Base-by-base conservation (phyloP, 176 grass and related monocot genomes). In the Cymbopogon citratus region DNA sequence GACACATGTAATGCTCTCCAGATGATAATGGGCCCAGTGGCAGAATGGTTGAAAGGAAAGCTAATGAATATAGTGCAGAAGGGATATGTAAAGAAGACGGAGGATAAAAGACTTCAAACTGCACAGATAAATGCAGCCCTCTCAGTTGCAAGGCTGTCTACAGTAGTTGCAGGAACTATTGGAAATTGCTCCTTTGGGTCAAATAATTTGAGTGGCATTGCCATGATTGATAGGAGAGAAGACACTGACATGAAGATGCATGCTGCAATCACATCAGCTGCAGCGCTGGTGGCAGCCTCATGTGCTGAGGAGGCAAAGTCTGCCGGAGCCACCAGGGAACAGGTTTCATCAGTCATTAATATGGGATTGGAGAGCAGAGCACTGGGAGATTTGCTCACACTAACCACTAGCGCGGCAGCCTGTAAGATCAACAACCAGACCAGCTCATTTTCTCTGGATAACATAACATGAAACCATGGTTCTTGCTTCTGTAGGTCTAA, bases 51-150 rank as follows among this genome's bases (percentile, higher is more conserved):
- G 43, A 71, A 67, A 56, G 34, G 3, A 12, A 76, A 85, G 56
- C 39, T 87, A 27, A 16, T 67, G 19, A 79, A 76, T 43, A 76
- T 81, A 36, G 35, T 87, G 25, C 66, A 74, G 34, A 78, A 41
- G 49, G 73, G 78, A 66, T 59, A 72, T 24, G 73, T 25, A 78
- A 90, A 34, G 41, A 87, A 33, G 43, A 87, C 72, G 27, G 91
- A 87, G 48, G 68, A 83, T 31, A 48, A 71, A 74, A 52, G 89
- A 63, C 86, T 82, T 25, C 83, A 71, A 35, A 75, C 80, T 4
- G 83, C 73, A 41, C 89, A 89, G 83, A 83, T 89, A 38, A 83
- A 94, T 71, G 89, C 86, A 60, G 54, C 89, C 41, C 84, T 94
- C 64, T 84, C 89, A 68, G 89, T 87, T 21, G 85, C 13, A 48